Evolutionary conservation across 2,329 filamentous ascomycete species (phyloP), one percentile per base, ranked within the genome.

Genomic region (Fusarium nygamai): DNA sequence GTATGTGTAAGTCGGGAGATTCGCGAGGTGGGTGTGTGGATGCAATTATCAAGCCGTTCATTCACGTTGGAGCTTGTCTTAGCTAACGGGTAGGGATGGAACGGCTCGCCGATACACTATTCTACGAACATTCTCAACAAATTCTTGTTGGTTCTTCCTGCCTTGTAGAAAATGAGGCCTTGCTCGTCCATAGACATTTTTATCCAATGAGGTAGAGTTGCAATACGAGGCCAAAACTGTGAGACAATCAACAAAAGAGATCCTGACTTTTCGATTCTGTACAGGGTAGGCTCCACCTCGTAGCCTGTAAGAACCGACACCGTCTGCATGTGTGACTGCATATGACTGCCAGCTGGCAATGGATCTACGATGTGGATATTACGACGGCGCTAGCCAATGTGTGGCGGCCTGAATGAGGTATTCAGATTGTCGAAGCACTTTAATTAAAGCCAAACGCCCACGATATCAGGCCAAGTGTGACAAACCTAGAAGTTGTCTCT

Each of bases 271-370:
- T 73, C 27, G 27, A 47, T n/a, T 43, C 39, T 31, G 61, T 76
- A 64, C 61, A 75, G 72, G 72, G 72, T 75, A 73, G 58, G 44
- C 54, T 39, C 54, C 31, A 56, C 54, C 41, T 50, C 17, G 56
- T 34, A 17, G 29, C 62, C 46, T 59, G 51, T 56, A 54, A 53
- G 41, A 62, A 48, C 24, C 27, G 44, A 46, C 36, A 59, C 43
- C 33, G 70, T 76, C 48, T 56, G 73, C 78, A 78, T 76, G 76
- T 78, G 78, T 72, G 67, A 60, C 64, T 65, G 61, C 76, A 77
- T 72, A 74, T 77, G 74, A 79, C 71, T 78, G 78, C 78, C 78
- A 79, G 75, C 77, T 79, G 78, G 78, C 78, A 74, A 72, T 64
- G 50, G 65, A 69, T 58, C 43, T 27, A 56, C 34, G 34, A 65